Percentiles rank a stretch among this genome's conserved stretches.
These are phyloP conservation scores for Mycena floridula DNA, from an alignment of 768 basidiomycete species.

Conservation along the genomic window DNA sequence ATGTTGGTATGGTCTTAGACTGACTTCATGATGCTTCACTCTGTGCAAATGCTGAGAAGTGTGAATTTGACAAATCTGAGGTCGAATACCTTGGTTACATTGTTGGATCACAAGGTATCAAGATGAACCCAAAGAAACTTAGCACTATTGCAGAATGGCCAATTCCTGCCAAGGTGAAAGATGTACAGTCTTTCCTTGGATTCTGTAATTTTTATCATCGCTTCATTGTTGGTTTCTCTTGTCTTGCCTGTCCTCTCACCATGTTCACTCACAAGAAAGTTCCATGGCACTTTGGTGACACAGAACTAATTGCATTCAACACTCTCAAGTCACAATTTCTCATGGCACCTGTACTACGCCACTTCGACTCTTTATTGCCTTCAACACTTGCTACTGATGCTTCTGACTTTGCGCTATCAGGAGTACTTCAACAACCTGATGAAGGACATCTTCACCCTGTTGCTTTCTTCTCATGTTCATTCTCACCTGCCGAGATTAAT, in stretches of 20 bases:
- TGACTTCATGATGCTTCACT: constrained; percentile 10
- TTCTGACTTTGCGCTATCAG: constrained; percentile 14
- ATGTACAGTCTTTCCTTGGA: constrained; percentile 25
- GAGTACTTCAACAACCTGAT: constrained; percentile 11
- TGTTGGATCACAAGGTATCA: constrained; percentile 16
- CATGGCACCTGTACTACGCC: neutral
- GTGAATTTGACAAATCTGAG: constrained; percentile 13
- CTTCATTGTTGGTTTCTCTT: constrained; percentile 26
- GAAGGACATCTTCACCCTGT: constrained; percentile 21
- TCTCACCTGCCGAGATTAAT: constrained; percentile 26
- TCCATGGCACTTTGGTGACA: neutral
- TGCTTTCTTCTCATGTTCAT: constrained; percentile 21
- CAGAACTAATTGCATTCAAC: constrained; percentile 1
- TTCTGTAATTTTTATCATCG: constrained; percentile 26
- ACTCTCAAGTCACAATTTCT: constrained; percentile 1
- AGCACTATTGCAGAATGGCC: constrained; percentile 22
- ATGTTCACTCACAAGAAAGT: constrained; percentile 18
- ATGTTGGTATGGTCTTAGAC: constrained; percentile 14
- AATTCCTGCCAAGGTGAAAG: constrained; percentile 14
- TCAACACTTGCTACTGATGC: constrained; percentile 8
- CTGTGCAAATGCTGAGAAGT: constrained; percentile 20
- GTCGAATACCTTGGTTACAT: constrained; percentile 28
- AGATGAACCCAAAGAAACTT: constrained; percentile 27
- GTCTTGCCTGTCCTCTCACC: constrained; percentile 22
- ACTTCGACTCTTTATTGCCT: constrained; percentile 14